Percentiles rank a stretch among this genome's conserved stretches.
These are phyloP conservation scores for Candida patagonica DNA, from an alignment of 805 yeast species.

Conservation along the genomic window DNA sequence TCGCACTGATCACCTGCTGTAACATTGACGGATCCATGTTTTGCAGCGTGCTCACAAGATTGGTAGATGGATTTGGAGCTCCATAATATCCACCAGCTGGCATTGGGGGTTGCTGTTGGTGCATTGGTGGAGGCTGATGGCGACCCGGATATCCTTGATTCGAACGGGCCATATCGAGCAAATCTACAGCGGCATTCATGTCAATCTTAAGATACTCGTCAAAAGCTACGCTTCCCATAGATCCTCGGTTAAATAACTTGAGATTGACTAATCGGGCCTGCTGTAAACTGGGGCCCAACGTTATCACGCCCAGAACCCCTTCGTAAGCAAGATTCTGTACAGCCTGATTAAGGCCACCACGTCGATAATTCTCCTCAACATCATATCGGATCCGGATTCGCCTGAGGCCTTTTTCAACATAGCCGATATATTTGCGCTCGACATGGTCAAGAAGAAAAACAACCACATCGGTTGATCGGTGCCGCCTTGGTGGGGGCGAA, in stretches of 20 bases:
- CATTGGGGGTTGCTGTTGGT: slow-evolving; percentile 1
- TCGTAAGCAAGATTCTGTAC: slow-evolving; percentile 72
- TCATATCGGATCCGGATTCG: slow-evolving; percentile 34
- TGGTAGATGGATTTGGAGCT: slow-evolving; percentile 6
- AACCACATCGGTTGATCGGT: slow-evolving; percentile 31
- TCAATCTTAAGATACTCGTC: slow-evolving; percentile 75
- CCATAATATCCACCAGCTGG: neutral
- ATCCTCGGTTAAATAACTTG: slow-evolving; percentile 60
- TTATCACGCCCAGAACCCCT: slow-evolving; percentile 64
- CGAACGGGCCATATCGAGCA: slow-evolving; percentile 30
- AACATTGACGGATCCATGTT: slow-evolving; percentile 69
- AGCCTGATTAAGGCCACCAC: slow-evolving; percentile 36
- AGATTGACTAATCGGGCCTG: slow-evolving; percentile 44
- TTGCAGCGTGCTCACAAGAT: slow-evolving; percentile 40
- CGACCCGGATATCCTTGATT: too few relatives aligned
- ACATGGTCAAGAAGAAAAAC: slow-evolving; percentile 40
- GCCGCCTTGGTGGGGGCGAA: too few relatives aligned
- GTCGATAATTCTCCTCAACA: slow-evolving; percentile 35
- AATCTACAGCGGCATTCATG: slow-evolving; percentile 53
- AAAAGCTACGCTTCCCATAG: slow-evolving; percentile 49
- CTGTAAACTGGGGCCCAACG: slow-evolving; percentile 43
- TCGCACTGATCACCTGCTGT: slow-evolving; percentile 46
- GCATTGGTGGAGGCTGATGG: slow-evolving; percentile 4
- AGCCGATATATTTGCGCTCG: slow-evolving; percentile 36
- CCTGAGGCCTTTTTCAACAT: slow-evolving; percentile 34